Percentiles rank a stretch among this genome's conserved stretches.
Evolutionary conservation across 202 grass and related monocot species (phyloP).

Genomic region (Musa balbisiana): DNA sequence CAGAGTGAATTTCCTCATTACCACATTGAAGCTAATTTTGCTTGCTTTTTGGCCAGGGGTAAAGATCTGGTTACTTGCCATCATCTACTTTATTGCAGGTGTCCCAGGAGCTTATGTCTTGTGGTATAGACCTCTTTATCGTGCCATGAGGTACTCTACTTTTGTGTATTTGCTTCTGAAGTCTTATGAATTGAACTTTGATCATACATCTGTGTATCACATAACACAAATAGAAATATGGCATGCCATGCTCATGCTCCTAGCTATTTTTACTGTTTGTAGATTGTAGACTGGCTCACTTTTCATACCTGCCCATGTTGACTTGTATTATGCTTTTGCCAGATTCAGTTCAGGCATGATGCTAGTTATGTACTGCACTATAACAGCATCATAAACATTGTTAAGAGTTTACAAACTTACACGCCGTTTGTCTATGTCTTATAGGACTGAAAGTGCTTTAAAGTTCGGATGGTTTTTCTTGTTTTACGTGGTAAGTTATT

Average conservation of each 20-base stretch:
- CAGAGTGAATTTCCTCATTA: conserved; percentile 15
- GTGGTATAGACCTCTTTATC: conserved; percentile 98
- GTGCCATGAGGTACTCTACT: conserved; percentile 79
- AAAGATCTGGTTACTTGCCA: conserved; percentile 92
- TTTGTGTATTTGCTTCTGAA: conserved; percentile 3
- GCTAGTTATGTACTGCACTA: neutral
- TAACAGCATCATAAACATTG: neutral
- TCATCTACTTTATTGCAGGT: conserved; percentile 96
- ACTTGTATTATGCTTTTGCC: neutral
- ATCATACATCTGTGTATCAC: conserved; percentile 19
- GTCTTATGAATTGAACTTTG: neutral
- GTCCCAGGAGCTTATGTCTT: conserved; percentile 94
- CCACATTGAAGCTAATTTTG: conserved; percentile 15
- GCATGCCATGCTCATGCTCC: neutral
- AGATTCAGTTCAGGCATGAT: neutral
- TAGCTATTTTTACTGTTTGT: neutral
- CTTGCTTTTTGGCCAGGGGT: conserved; percentile 48
- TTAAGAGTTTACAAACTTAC: neutral
- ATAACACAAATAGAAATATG: neutral
- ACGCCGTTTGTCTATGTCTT: conserved; percentile 27
- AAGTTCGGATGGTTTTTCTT: conserved; percentile 97
- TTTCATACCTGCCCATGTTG: neutral
- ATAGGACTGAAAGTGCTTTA: conserved; percentile 93
- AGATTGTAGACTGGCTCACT: neutral
- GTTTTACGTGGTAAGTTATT: conserved; percentile 61